Evolutionary conservation across 163 green algal genomes (phyloP).

Genomic region (Chlorella variabilis): DNA sequence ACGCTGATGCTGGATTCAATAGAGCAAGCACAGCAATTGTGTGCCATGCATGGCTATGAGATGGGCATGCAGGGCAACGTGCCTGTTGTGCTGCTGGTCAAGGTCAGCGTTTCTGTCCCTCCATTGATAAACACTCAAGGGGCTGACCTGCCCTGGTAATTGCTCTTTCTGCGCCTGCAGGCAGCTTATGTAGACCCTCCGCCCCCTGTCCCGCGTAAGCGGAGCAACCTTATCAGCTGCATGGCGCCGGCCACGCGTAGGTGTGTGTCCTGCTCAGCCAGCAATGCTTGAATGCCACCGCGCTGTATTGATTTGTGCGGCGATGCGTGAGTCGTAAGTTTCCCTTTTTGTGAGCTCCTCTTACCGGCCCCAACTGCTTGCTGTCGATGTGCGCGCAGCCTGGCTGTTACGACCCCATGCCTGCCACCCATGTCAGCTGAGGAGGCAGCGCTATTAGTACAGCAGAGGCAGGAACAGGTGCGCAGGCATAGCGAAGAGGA

Average conservation of each 20-base stretch:
- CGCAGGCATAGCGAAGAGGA: no score
- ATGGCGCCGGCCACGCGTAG: slow-evolving; percentile 1
- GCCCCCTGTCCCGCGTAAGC: background rate
- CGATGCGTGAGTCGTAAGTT: no score
- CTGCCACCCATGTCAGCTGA: background rate
- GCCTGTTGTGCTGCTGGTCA: slow-evolving; percentile 5
- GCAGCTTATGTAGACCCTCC: slow-evolving; percentile 7
- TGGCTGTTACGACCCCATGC: slow-evolving; percentile 19
- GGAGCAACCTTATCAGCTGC: background rate
- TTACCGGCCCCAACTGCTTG: no score
- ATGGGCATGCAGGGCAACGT: background rate
- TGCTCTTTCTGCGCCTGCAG: no score
- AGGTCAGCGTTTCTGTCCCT: slow-evolving; percentile 1
- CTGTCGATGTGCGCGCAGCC: no score
- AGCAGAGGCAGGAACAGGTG: background rate
- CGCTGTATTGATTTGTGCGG: no score
- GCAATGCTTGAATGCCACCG: no score
- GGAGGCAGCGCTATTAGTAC: background rate
- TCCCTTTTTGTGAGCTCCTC: no score
- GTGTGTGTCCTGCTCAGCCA: no score
- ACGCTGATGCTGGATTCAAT: slow-evolving; percentile 36
- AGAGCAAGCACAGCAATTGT: slow-evolving; percentile 31
- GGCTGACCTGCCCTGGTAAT: no score
- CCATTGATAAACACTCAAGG: no score
- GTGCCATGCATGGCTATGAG: slow-evolving; percentile 29